Evolutionary conservation across 495 filamentous ascomycete species (phyloP).

Genomic region (Penicillium bialowiezense): DNA sequence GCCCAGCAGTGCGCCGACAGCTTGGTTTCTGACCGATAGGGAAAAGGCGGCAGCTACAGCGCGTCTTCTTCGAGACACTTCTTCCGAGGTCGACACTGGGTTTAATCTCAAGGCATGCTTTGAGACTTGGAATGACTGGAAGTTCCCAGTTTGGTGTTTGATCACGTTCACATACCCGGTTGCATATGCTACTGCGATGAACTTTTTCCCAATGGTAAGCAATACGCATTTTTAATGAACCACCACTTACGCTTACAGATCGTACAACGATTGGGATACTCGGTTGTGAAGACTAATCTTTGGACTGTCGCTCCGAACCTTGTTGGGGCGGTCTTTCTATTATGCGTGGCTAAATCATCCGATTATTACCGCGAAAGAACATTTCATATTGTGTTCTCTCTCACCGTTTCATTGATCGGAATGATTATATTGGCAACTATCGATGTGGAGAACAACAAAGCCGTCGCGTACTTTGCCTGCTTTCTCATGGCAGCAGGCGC

Average conservation of each 20-base stretch:
- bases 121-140: constrained; percentile 31
- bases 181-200: constrained; percentile 33
- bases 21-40: constrained; percentile 56
- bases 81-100: constrained; percentile 22
- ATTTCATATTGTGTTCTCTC: constrained; percentile 63
- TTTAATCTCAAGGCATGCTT: constrained; percentile 28
- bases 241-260: constrained; percentile 31
- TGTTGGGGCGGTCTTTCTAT: constrained; percentile 59
- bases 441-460: constrained; percentile 52
- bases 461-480: constrained; percentile 67
- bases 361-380: constrained; percentile 61
- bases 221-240: too few species aligned
- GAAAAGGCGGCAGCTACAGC: constrained; percentile 43
- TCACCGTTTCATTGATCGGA: constrained; percentile 64
- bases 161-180: constrained; percentile 35
- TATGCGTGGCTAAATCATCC: constrained; percentile 61
- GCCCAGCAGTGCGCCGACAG: constrained; percentile 54
- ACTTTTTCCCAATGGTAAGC: constrained; percentile 33
- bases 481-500: constrained; percentile 70
- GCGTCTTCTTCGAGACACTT: constrained; percentile 28
- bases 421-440: constrained; percentile 66
- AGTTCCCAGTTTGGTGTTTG: constrained; percentile 34
- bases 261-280: constrained; percentile 56
- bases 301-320: constrained; percentile 69
- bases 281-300: constrained; percentile 62